These are phyloP conservation scores for Hibiscus mutabilis DNA, from an alignment of 345 rosid genomes.

Conservation along the genomic window DNA sequence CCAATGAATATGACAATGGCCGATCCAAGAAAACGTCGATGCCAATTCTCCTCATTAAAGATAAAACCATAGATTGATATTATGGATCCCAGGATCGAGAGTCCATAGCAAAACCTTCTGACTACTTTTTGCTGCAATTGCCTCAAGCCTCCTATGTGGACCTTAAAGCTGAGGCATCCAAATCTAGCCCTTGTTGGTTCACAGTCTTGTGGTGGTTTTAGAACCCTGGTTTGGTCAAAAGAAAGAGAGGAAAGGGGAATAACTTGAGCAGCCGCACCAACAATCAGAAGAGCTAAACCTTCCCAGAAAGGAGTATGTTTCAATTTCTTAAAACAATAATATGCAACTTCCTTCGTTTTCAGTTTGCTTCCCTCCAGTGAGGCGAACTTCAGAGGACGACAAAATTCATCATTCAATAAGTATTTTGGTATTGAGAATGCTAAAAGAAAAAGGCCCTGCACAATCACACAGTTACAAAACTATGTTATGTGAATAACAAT, in stretches of 20 bases:
- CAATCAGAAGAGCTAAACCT: neutral
- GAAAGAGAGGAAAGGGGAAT: slow-evolving; percentile 6
- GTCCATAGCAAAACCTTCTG: neutral
- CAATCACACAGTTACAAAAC: neutral
- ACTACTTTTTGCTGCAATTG: neutral
- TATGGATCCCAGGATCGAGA: neutral
- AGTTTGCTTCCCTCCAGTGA: too few relatives aligned
- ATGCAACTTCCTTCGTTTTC: too few relatives aligned
- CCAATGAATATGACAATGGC: neutral
- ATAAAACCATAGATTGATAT: neutral
- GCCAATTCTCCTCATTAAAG: neutral
- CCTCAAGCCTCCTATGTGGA: neutral
- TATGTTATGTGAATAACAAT: neutral
- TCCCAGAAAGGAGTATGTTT: neutral
- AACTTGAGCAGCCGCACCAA: neutral
- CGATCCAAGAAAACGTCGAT: neutral
- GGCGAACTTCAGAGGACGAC: neutral
- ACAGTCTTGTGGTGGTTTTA: neutral
- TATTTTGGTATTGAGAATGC: neutral
- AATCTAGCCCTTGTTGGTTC: neutral
- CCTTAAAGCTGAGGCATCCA: neutral
- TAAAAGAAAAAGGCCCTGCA: neutral
- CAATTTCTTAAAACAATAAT: neutral
- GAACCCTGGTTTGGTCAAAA: neutral
- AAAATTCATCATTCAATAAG: neutral